Base-by-base conservation (phyloP, 306 rosid species). In the Alnus glutinosa region DNA sequence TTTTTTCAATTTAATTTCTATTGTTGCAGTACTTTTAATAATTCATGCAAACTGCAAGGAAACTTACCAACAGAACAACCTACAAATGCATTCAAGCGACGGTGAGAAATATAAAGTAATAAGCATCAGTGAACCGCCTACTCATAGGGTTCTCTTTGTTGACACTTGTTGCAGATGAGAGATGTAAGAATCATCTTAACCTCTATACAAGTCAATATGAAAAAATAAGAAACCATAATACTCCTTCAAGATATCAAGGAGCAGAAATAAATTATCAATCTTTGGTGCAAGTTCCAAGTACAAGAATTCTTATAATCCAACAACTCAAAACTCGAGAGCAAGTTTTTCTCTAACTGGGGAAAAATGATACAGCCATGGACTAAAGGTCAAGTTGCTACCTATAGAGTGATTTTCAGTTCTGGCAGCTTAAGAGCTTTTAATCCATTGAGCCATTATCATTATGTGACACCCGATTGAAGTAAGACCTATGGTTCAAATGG, bases 61-160 rank as follows among this genome's bases (percentile, higher is more conserved):
- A 73, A 47, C 28, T 8, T 32, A 63, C 77, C 4, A 19, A 50
- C 76, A 70, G 55, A 75, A 59, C 67, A 75, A 55, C 55, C 67
- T 7, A 79, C 42, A 68, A 4, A 73, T 62, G 80, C 78, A 74
- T 55, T 47, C 30, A 55, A 74, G 82, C 63, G 70, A 59, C 36
- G 57, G 49, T 52, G 18, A 64, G 74, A 80, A 72, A 73, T 71
- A 37, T 32, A 64, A 54, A 70, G 63, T 70, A 75, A 36, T 71
- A 71, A 39, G 66, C 11, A 72, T 68, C n/a, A 54, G 81, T 30
- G 18, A 71, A 81, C 51, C 55, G 49, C 76, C 57, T 34, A 75
- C 34, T 55, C 9, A 39, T 57, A 36, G 13, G 68, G 59, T n/a
- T 44, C 57, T 44, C 74, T 47, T 74, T 79, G 30, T 74, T 69